These are phyloP conservation scores for Sugiyamaella grinbergsii DNA, from an alignment of 1,139 yeast species.

Conservation along the genomic window DNA sequence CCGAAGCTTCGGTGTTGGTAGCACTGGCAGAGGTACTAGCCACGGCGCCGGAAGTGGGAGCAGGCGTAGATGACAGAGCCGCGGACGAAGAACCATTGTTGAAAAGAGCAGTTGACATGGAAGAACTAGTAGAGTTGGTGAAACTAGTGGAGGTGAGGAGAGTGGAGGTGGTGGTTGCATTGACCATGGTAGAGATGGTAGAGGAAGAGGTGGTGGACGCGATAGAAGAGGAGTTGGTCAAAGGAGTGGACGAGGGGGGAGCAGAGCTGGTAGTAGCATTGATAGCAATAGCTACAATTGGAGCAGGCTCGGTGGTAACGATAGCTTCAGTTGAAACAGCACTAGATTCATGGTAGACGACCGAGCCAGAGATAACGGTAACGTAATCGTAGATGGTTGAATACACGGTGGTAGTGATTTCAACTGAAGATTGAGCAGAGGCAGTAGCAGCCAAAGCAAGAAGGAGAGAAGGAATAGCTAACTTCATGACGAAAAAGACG, in stretches of 20 bases:
- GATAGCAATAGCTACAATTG: constrained; percentile 24
- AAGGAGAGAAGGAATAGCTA: constrained; percentile 13
- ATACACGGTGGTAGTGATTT: constrained; percentile 32
- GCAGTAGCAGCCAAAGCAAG: constrained; percentile 20
- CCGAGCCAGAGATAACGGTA: constrained; percentile 27
- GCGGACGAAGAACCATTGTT: constrained; percentile 17
- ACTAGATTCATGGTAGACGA: constrained; percentile 16
- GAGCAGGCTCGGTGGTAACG: constrained; percentile 23
- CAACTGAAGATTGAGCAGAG: constrained; percentile 23
- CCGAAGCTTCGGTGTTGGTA: constrained; percentile 15
- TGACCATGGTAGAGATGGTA: too few relatives aligned
- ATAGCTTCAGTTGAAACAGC: constrained; percentile 26
- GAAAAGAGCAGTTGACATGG: constrained; percentile 18
- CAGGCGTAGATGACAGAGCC: constrained; percentile 14
- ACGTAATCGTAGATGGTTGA: constrained; percentile 34
- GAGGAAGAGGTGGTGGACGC: constrained; percentile 21
- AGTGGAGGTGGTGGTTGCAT: constrained; percentile 19
- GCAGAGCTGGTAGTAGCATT: constrained; percentile 22
- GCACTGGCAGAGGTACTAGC: constrained; percentile 16
- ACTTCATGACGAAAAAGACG: constrained; percentile 13
- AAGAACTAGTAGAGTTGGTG: constrained; percentile 14
- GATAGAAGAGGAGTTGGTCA: constrained; percentile 18
- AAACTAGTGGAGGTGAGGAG: constrained; percentile 16
- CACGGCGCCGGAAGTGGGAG: constrained; percentile 16
- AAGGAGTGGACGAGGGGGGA: constrained; percentile 19